These are phyloP conservation scores for Cercophora sp. DNA, from an alignment of 495 filamentous ascomycete species.

Conservation along the genomic window DNA sequence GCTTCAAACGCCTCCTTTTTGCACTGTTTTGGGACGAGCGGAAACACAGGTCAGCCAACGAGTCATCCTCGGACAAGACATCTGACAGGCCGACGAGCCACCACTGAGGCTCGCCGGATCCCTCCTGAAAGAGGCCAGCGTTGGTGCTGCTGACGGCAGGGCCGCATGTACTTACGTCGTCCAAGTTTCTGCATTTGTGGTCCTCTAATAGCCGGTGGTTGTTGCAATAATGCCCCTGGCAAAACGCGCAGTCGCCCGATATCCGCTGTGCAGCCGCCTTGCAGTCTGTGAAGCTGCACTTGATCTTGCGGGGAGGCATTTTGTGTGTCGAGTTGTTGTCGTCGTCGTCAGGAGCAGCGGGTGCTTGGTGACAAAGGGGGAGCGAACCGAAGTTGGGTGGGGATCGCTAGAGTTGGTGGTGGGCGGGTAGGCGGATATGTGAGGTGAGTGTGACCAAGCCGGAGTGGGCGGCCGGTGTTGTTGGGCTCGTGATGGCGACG, in stretches of 20 bases:
- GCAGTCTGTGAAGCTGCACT: slow-evolving; percentile 87
- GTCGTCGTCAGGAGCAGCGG: neutral
- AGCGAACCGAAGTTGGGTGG: neutral
- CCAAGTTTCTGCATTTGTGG: slow-evolving; percentile 88
- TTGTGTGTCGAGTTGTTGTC: slow-evolving; percentile 39
- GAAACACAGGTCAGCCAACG: slow-evolving; percentile 27
- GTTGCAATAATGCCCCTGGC: slow-evolving; percentile 86
- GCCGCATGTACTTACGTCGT: slow-evolving; percentile 64
- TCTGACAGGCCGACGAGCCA: slow-evolving; percentile 48
- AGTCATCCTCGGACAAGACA: slow-evolving; percentile 30
- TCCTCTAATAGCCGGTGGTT: slow-evolving; percentile 91
- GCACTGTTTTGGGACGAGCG: slow-evolving; percentile 50
- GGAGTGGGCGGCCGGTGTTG: neutral
- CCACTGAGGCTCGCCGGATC: slow-evolving; percentile 29
- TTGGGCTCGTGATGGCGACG: slow-evolving; percentile 10
- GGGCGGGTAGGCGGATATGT: slow-evolving; percentile 6
- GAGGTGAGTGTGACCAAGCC: neutral
- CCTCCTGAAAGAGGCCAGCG: neutral
- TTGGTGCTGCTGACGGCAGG: neutral
- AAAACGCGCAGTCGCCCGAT: slow-evolving; percentile 94
- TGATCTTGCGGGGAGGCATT: slow-evolving; percentile 72
- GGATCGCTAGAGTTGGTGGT: neutral
- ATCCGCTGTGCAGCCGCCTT: slow-evolving; percentile 80
- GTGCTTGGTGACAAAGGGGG: neutral
- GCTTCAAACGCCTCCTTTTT: slow-evolving; percentile 92